phyloP scores from a whole-genome alignment of 2,329 filamentous ascomycete species.

The Leptographium wingfieldii region DNA sequence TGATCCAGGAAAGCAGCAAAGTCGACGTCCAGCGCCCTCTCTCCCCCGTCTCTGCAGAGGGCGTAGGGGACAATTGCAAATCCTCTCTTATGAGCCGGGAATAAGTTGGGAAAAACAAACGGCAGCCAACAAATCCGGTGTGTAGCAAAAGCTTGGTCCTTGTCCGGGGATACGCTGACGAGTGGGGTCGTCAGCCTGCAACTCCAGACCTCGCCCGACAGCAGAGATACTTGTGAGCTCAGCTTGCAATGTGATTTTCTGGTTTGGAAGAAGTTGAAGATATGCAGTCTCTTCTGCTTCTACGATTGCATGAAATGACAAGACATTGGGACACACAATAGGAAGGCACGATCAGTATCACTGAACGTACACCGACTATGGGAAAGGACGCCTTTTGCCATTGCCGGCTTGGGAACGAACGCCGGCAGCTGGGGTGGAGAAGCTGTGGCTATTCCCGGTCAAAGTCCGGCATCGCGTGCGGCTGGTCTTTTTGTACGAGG shows the following conservation, averaged over 20 bases:
- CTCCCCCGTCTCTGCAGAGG: neutral
- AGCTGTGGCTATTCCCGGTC: neutral
- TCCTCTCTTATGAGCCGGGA: neutral
- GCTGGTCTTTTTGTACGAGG: too few species aligned
- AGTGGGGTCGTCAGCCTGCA: neutral
- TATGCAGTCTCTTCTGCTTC: too few species aligned
- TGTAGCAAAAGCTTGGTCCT: neutral
- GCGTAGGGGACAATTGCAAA: neutral
- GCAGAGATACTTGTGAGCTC: neutral
- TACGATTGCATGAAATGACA: too few species aligned
- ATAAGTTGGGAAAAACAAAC: neutral
- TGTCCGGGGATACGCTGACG: neutral
- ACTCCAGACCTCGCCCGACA: neutral
- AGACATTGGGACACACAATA: neutral
- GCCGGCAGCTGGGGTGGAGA: neutral
- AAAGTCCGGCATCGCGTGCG: neutral
- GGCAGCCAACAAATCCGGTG: neutral
- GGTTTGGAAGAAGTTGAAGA: neutral
- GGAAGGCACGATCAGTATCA: neutral
- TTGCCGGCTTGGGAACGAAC: neutral
- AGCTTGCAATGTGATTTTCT: neutral
- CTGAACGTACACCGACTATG: neutral
- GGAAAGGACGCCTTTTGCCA: neutral
- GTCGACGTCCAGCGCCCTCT: neutral
- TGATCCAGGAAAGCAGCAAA: neutral